Evolutionary conservation across 2,329 filamentous ascomycete genomes (phyloP), one percentile per base, ranked within the genome.

Genomic region (Eurotiales sp.): DNA sequence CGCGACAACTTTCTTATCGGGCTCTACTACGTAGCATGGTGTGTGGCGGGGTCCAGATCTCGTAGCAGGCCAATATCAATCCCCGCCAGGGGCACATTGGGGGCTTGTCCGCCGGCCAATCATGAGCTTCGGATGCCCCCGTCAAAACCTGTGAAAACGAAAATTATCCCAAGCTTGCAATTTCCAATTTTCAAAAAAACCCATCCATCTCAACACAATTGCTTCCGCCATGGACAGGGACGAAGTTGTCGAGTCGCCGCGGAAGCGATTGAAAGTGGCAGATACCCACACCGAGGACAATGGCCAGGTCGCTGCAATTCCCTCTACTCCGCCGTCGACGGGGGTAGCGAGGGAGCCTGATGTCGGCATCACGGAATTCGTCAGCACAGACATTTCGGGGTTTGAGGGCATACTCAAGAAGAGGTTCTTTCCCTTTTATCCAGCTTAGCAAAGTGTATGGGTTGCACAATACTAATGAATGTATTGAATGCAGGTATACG

Each of bases 321-420:
- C 56, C 34, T 54, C 57, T 19, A 27, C 30, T 14, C 2, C 37
- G 3, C 11, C 40, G 22, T n/a, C 34, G 8, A 25, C 41, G 2
- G 22, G 2, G 7, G 39, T n/a, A 19, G 17, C 46, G 45, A 75
- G 69, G 55, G 74, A 77, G 59, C 55, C 60, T 8, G 66, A 75
- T 53, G 77, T 79, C 50, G 85, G 86, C 23, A 88, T 89, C 57
- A 80, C 79, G 8, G 76, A 81, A 57, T 87, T 81, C 64, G 79
- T 86, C 14, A 81, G 77, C 41, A 69, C 75, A 1, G 67, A 77
- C n/a, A 75, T 78, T 27, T 68, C 75, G 50, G 81, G 83, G 1
- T 88, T 88, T 58, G 68, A 72, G 12, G 86, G 84, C 15, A 73
- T 84, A 12, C 61, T 88, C 61, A 89, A 89, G 74, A 83, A 86